Base-by-base conservation (phyloP, 1,284 basidiomycete genomes). In the Ceratobasidium sp. region DNA sequence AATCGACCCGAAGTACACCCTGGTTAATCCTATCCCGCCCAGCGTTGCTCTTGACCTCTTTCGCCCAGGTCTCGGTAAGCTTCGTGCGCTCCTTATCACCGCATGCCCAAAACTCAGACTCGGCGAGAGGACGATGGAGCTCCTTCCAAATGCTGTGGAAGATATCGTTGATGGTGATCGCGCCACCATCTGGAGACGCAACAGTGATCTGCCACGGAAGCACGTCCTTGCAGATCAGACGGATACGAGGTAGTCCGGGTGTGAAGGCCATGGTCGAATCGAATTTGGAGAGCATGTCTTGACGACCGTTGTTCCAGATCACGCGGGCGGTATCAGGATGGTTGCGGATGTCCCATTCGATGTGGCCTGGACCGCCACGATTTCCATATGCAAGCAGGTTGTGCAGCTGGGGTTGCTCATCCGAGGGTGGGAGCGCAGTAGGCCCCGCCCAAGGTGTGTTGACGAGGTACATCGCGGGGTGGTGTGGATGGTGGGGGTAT, bases 311-410 rank as follows among this genome's bases (percentile, higher is more conserved):
- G 10, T 38, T 27, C 56, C 56, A 60, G 42, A 60, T 32, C 13
- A 60, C 56, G 27, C 56, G 56, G 6, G 56, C 56, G 13, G 56
- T 60, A 31, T 60, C 42, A 12, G 56, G 56, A 17, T 42, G 42
- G 56, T 60, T 47, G 27, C 56, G 56, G 42, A 60, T 60, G 29
- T 60, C 56, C 56, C 56, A 60, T 22, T 60, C 56, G 42, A 60
- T 60, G 38, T 60, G 40, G 22, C 56, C 56, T 20, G 38, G 38
- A 5, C 38, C 38, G 12, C 38, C 38, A 3, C 56, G 56, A 42
- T 42, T 43, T 7, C 42, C 42, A 31, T 42, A 60, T 20, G 56
- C 38, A 22, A 60, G 42, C 40, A 60, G 56, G 29, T 60, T 60
- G 29, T 60, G 56, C 5, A 60, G 40, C 40, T 60, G 56, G 25